Evolutionary conservation across 2,329 filamentous ascomycete species (phyloP), one percentile per base, ranked within the genome.

Genomic region (Aphanoascus verrucosus): DNA sequence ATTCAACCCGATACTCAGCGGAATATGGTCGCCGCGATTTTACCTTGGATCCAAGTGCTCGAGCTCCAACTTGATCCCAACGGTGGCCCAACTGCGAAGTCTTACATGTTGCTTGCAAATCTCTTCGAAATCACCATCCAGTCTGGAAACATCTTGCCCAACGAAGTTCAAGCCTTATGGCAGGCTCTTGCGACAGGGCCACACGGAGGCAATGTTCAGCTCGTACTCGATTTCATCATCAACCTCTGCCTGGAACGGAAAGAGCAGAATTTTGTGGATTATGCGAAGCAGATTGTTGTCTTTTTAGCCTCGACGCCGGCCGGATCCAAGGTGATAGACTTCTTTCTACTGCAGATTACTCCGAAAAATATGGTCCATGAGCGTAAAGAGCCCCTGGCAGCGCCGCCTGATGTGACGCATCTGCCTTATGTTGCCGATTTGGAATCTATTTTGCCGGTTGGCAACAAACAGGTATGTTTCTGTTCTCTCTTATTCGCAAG

Each of bases 251-350:
- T 98, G 9, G 93, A 98, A 63, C 83, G 91, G 32, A 83, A 91
- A 47, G 94, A 98, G 67, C 93, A 98, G 63, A 97, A 96, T 62
- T 98, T 96, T 67, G 91, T 98, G 53, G 88, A 96, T 61, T 95
- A 94, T 65, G 91, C 91, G 4, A 98, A 97, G 72, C 93, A 98
- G 68, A 93, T 98, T 50, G 89, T 97, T 14, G 94, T 98, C 0
- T 97, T 96, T 66, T 69, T 98, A 4, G 94, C 93, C 0, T 93
- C 88, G 59, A 95, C 79, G 64, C 85, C 70, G 65, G 83, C 90
- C 1, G 90, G 90, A 0, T 84, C 87, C 46, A 94, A 94, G 63
- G 90, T 98, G 2, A 84, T 98, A 9, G 93, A 98, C 59, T 96
- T 96, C 61, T 77, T 98, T 52, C 74, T 97, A 28, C 78, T 94